Evolutionary conservation across 371 early-diverging fungal genomes (phyloP).

Genomic region (Mucor mucedo): DNA sequence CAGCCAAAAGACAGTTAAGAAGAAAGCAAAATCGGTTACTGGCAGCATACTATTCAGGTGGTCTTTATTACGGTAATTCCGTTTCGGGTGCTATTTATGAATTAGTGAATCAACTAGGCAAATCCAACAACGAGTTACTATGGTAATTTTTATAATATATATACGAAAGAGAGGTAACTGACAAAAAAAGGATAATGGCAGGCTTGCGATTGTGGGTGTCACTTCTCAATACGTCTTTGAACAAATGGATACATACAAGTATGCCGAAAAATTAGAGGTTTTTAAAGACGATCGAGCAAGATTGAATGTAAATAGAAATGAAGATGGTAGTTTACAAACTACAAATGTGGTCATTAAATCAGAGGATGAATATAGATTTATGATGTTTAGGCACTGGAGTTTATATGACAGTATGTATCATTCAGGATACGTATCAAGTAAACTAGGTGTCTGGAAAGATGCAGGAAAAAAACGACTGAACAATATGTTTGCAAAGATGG

Average conservation of each 20-base stretch:
- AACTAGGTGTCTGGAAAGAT: conserved; percentile 87
- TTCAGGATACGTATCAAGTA: conserved; percentile 83
- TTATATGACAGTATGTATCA: conserved; percentile 86
- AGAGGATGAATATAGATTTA: conserved; percentile 79
- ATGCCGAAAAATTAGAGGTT: conserved; percentile 52
- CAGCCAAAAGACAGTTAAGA: conserved; percentile 12
- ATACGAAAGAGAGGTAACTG: no score
- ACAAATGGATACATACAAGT: conserved; percentile 61
- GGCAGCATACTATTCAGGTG: conserved; percentile 62
- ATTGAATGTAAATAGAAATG: conserved; percentile 40
- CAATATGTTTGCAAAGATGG: conserved; percentile 88
- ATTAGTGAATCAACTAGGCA: conserved; percentile 60
- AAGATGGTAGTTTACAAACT: conserved; percentile 7
- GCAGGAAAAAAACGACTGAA: conserved; percentile 77
- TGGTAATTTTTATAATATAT: conserved; percentile 48
- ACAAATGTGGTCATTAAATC: conserved; percentile 32
- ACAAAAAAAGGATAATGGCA: conserved; percentile 16
- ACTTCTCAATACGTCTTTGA: conserved; percentile 75
- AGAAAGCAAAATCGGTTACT: conserved; percentile 42
- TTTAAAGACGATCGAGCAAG: conserved; percentile 67
- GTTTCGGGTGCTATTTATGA: conserved; percentile 61
- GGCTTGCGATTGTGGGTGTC: conserved; percentile 75
- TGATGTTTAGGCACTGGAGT: conserved; percentile 92
- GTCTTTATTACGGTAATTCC: conserved; percentile 62
- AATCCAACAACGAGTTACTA: conserved; percentile 62